Percentiles rank a stretch among this genome's conserved stretches.
These are phyloP conservation scores for Paecilomyces variotii DNA, from an alignment of 2,329 filamentous ascomycete species.

Conservation along the genomic window DNA sequence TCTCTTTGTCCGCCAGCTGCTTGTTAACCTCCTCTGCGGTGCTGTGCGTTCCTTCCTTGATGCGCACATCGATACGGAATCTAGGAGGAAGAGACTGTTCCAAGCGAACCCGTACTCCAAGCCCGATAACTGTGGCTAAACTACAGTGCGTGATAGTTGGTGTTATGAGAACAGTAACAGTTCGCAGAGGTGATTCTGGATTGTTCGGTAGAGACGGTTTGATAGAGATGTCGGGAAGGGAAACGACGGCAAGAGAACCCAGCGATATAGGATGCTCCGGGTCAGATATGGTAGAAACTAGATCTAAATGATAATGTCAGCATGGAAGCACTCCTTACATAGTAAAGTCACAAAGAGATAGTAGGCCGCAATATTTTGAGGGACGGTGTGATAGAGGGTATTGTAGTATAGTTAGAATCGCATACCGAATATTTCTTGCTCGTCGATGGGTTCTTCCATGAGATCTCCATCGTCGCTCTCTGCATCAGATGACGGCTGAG, in stretches of 20 bases:
- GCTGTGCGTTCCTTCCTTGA: constrained; percentile 92
- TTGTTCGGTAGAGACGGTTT: constrained; percentile 54
- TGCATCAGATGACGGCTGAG: constrained; percentile 26
- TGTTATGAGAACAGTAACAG: constrained; percentile 80
- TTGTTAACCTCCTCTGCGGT: constrained; percentile 96
- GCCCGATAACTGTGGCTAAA: constrained; percentile 88
- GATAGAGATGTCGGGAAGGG: constrained; percentile 87
- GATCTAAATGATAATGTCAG: constrained; percentile 50
- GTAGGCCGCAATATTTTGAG: not conserved
- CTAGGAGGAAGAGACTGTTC: constrained; percentile 86
- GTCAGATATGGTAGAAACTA: constrained; percentile 90
- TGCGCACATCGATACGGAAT: constrained; percentile 84
- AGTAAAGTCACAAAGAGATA: not conserved
- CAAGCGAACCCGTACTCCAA: constrained; percentile 83
- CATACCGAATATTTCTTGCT: constrained; percentile 90
- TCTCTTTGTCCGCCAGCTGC: constrained; percentile 91
- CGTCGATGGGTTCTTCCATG: constrained; percentile 76
- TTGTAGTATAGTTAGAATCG: not conserved
- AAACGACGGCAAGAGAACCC: constrained; percentile 88
- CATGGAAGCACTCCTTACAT: not conserved
- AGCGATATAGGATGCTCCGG: constrained; percentile 93
- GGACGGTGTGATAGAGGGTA: not conserved
- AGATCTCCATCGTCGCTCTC: constrained; percentile 50
- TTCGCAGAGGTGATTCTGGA: constrained; percentile 54
- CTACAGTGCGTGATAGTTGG: constrained; percentile 97